Conservation (phyloP, 331 rosid genomes). For the Pyracantha coccinea region DNA sequence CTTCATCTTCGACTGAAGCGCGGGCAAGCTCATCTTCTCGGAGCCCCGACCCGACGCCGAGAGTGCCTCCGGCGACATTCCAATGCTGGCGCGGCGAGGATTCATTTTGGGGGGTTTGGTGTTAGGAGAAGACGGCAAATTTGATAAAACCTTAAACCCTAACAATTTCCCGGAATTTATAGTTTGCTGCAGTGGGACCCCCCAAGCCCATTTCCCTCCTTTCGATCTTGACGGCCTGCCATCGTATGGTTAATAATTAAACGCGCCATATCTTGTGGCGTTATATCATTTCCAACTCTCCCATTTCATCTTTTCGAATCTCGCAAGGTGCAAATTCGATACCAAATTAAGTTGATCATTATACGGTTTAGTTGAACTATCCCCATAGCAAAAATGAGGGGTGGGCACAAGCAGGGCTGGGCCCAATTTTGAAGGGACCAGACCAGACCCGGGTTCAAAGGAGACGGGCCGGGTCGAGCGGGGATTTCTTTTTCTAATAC, state of each 20-base stretch:
- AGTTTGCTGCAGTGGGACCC: neutral
- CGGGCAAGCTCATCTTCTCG: too few species aligned
- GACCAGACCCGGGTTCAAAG: too few species aligned
- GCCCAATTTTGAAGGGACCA: too few species aligned
- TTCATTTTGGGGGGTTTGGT: constrained; percentile 10
- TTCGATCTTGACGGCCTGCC: neutral
- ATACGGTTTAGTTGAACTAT: accelerated
- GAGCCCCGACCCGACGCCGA: constrained; percentile 17
- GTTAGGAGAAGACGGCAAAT: neutral
- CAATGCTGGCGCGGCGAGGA: constrained; percentile 5
- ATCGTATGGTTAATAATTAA: too few species aligned
- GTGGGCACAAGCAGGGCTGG: too few species aligned
- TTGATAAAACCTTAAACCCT: constrained; percentile 2
- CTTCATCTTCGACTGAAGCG: too few species aligned
- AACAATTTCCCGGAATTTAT: neutral
- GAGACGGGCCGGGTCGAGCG: too few species aligned
- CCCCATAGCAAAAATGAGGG: too few species aligned
- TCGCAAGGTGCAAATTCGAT: accelerated
- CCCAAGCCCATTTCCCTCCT: neutral
- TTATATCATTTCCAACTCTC: too few species aligned
- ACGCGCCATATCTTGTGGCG: too few species aligned
- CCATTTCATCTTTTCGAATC: too few species aligned
- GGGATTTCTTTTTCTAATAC: too few species aligned
- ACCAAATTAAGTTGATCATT: accelerated
- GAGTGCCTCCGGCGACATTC: constrained; percentile 25